Evolutionary conservation across 2,329 filamentous ascomycete genomes (phyloP), one percentile per base, ranked within the genome.

Genomic region (Teratosphaeriaceae sp.): DNA sequence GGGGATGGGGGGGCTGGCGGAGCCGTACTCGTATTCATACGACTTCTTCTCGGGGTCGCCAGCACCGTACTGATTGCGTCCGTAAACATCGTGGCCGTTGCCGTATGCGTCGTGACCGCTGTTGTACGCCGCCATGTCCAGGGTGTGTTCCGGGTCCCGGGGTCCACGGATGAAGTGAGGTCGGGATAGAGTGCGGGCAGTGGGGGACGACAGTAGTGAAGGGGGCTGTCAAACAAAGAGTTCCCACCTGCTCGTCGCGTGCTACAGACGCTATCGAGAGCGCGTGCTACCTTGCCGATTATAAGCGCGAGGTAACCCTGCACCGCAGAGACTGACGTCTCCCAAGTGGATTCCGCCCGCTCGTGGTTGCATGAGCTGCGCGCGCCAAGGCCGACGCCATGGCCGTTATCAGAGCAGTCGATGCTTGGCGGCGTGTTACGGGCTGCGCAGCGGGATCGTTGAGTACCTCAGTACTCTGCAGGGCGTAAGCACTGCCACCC

Each of bases 1-100:
- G 18, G 49, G 43, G 7, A 43, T 35, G 22, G 44, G 42, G 12
- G 51, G 41, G 13, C 33, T 42, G 18, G 38, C 46, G 8, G 38
- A 13, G 22, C 43, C 51, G 47, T 52, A 43, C 31, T 34, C 15
- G 40, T 50, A 46, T 18, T 46, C 41, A 42, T 52, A 46, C 13
- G 49, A 41, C 23, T 35, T 31, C 33, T 55, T 54, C 40, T 51
- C 43, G 11, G 30, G 8, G 9, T 42, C 43, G 19, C 15, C 18
- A 16, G n/a, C 18, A 5, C 21, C 23, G 16, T 27, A 19, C 13
- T 21, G 8, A 7, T 29, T 29, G 22, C n/a, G 6, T 5, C 15
- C 15, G 18, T 34, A 34, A n/a, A n/a, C 31, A 34, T 34, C 31
- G 4, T n/a, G 27, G 27, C 27, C 27, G 27, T 30, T 12, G 27